A percentile compares a stretch with the other conserved stretches of the same genome.
These are phyloP conservation scores for Eucalyptus albens DNA, from an alignment of 345 rosid species.

Conservation along the genomic window DNA sequence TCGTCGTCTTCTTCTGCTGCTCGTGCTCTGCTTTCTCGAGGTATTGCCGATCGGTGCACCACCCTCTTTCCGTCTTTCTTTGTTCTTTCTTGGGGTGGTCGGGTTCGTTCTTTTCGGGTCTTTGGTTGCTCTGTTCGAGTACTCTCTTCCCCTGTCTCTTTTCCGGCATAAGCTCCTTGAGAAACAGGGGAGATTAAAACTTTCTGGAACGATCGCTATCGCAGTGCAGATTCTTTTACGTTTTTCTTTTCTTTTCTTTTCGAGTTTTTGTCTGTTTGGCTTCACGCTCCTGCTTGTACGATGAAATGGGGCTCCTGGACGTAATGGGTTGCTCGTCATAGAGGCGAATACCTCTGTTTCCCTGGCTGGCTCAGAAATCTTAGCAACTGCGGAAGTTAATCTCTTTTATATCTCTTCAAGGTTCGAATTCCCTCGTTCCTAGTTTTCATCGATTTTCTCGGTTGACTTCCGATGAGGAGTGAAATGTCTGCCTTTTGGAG, in stretches of 20 bases:
- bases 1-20: constrained; percentile 8
- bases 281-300: not conserved
- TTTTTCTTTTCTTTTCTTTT: not conserved
- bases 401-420: not conserved
- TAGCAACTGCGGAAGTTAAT: not conserved
- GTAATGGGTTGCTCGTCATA: not conserved
- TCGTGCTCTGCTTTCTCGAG: constrained; percentile 4
- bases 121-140: not conserved
- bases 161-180: not conserved
- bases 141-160: not conserved
- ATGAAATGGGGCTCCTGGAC: not conserved
- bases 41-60: not conserved
- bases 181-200: not conserved
- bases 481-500: not conserved
- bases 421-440: not conserved
- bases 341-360: not conserved
- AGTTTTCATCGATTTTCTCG: not conserved
- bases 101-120: not conserved
- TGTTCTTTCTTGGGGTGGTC: not conserved
- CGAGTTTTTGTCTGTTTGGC: not conserved
- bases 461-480: not conserved
- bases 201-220: not conserved
- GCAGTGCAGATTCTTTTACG: not conserved
- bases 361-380: not conserved
- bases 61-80: not conserved